Evolutionary conservation across 2,329 filamentous ascomycete species (phyloP), one percentile per base, ranked within the genome.

Genomic region (Talaromyces albobiverticillius): DNA sequence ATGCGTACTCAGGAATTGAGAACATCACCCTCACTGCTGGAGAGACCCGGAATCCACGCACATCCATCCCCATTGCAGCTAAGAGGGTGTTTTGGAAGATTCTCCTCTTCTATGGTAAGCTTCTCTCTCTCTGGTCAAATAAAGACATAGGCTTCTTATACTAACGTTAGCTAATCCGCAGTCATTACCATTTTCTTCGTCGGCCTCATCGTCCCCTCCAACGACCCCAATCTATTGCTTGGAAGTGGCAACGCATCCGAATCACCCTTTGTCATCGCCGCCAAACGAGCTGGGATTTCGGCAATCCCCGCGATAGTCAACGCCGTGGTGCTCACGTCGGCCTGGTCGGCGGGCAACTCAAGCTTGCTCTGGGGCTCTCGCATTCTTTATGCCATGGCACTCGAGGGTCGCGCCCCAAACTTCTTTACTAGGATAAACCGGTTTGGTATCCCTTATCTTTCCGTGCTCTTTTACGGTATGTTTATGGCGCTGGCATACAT

Each of bases 291-390:
- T 29, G 86, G 86, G 32, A 83, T 89, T 53, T 72, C 74, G 6
- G 79, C 82, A 3, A 80, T 90, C 2, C 81, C 84, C 4, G 75
- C 82, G 61, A 85, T 92, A 65, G 85, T 93, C 76, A 93, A 93
- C 69, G 88, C 84, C 16, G 84, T 90, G 8, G 82, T 93, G 9
- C 77, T 93, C n/a, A 89, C 88, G 0, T 88, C 88, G 2, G 89
- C 91, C 7, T 83, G 90, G 61, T 89, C 87, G 0, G 88, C 89
- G 7, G 89, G 87, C 57, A 90, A 89, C 72, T 88, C 87, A 13
- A 88, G 88, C 71, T 80, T 91, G 55, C 89, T 88, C 72, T 87
- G 85, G 34, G 84, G 83, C 57, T 86, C 82, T 53, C 84, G 87
- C 20, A 84, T 87, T 41, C 76, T 90, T 36, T 78, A 88, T 59